Base-by-base conservation (phyloP, 257 asterid species). In the Solanum acaule region DNA sequence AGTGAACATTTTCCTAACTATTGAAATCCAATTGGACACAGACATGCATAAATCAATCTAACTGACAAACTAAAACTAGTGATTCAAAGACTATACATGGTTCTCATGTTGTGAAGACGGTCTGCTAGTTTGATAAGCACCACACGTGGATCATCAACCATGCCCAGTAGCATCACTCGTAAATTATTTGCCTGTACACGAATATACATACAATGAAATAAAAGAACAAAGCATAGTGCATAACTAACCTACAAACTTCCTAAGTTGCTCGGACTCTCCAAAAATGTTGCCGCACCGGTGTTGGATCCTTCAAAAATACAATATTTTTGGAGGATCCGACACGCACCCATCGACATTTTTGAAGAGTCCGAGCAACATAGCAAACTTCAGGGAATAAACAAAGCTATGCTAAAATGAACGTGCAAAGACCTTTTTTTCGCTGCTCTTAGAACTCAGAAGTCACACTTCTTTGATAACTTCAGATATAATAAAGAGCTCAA, bases 81-180 rank as follows among this genome's bases (percentile, higher is more conserved):
- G 86, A 87, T 65, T 34, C 27, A 25, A 83, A 88, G 89, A 38
- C 35, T 25, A 86, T 93, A 96, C 99, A 96, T 94, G 90, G 99
- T 97, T 95, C 99, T 94, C 99, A 97, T 94, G 90, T 97, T 97
- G 89, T 97, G 99, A 92, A 97, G 99, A 88, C 99, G 97, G 87
- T 97, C 99, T 46, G 98, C 98, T 90, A 97, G 99, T 96, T 97
- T 97, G 92, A 96, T 93, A 92, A 97, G 99, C 92, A 97, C 98
- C 63, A 95, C 98, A 70, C 99, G 98, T 85, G 99, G 99, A 94
- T 97, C 99, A 89, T 97, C 96, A 76, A 97, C 95, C 99, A 97
- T 97, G 90, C 99, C 98, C 92, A 97, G 92, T 89, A 97, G 92
- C 99, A 97, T 97, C 90, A 93, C 98, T 88, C 99, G 96, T 90